Base-by-base conservation (phyloP, 129 eudicot genomes). In the Centaurea solstitialis region DNA sequence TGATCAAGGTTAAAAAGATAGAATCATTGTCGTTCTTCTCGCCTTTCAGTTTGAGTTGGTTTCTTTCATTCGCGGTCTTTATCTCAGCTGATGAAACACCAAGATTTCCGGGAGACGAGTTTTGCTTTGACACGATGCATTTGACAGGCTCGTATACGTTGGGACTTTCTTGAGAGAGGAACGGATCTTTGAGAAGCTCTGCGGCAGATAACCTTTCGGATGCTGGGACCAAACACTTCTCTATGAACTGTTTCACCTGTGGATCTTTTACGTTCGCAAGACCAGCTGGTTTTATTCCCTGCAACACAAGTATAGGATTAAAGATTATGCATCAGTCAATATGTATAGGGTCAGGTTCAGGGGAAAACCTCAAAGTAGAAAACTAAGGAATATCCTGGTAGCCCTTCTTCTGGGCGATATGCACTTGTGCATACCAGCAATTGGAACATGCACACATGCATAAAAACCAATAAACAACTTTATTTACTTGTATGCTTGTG, bases 271-370 rank as follows among this genome's bases (percentile, higher is more conserved):
- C 85, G 41, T 79, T 90, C 15, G 76, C 78, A 72, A 90, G 84
- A 21, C 82, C 79, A 74, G 88, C 89, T 68, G 94, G 94, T 86
- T 85, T 90, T 40, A 85, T 59, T 8, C 94, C 91, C 94, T 90
- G 84, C 39, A 75, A 13, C 9, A 30, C 7, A 59, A 70, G 50
- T 7, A 7, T 23, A 4, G 59, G 8, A 77, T 7, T 9, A 22
- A 7, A 70, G 22, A 65, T 7, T 9, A 43, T 43, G 37, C 24
- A 33, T 11, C 9, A 2, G 43, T n/a, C 18, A 45, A 13, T 72
- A 37, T 35, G 2, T 2, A 26, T 26, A 26, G n/a, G n/a, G n/a
- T 30, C 35, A 30, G 35, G 35, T 30, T 30, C 35, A 30, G 3
- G 35, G 35, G 35, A 30, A 30, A 30, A 30, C 35, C 35, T 30